phyloP scores from a whole-genome alignment of 108 stramenopile genomes.

The Nitzschia sp. region DNA sequence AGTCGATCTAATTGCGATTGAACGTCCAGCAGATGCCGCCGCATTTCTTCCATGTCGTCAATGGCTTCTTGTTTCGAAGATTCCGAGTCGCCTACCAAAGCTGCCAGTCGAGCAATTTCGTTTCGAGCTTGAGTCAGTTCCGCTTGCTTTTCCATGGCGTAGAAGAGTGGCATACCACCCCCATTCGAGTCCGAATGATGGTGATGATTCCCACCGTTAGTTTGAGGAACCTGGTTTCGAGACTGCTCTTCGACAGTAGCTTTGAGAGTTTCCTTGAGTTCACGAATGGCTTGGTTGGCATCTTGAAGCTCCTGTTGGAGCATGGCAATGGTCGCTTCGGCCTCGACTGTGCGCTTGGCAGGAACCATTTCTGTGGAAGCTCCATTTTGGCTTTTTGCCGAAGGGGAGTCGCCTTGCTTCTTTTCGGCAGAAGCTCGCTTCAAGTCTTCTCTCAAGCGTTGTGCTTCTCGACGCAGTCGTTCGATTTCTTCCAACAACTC shows the following conservation, averaged over 20 bases:
- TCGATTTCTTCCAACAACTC: constrained; percentile 47
- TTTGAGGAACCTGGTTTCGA: not conserved
- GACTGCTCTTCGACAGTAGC: constrained; percentile 49
- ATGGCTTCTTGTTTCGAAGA: constrained; percentile 70
- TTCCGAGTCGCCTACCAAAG: constrained; percentile 75
- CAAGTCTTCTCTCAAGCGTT: constrained; percentile 33
- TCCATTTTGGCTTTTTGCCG: not conserved
- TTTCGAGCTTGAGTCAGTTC: constrained; percentile 82
- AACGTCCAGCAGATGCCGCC: constrained; percentile 66
- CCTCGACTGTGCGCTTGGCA: constrained; percentile 27
- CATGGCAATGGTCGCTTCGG: constrained; percentile 79
- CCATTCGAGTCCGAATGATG: constrained; percentile 1
- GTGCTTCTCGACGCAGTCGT: constrained; percentile 33
- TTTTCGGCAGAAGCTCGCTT: constrained; percentile 12
- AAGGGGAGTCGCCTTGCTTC: not conserved
- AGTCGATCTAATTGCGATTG: constrained; percentile 59
- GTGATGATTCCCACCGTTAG: not conserved
- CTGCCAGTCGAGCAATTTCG: constrained; percentile 82
- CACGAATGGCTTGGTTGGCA: constrained; percentile 76
- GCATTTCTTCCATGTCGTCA: constrained; percentile 75
- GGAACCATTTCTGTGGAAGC: not conserved
- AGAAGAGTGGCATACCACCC: constrained; percentile 75
- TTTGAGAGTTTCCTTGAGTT: constrained; percentile 77
- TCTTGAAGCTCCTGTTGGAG: constrained; percentile 77
- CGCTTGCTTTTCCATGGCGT: constrained; percentile 89